Percentiles rank a stretch among this genome's conserved stretches.
These are phyloP conservation scores for Fraxinus sp. DNA, from an alignment of 305 asterid genomes.

Conservation along the genomic window DNA sequence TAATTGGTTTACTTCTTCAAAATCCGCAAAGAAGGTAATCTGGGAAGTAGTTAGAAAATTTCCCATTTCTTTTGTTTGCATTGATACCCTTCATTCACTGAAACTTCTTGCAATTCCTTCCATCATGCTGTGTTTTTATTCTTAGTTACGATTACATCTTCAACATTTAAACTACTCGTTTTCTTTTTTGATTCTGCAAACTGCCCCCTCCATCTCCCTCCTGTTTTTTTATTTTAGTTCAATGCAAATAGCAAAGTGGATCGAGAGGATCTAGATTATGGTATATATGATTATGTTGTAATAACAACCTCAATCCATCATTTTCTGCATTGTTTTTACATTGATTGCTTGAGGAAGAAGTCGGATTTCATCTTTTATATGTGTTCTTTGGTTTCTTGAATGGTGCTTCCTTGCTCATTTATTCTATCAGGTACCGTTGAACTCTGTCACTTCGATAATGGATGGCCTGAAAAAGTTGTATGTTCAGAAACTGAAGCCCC, in stretches of 20 bases:
- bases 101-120: neutral
- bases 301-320: neutral
- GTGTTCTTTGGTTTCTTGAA: conserved; percentile 17
- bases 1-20: conserved; percentile 82
- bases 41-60: conserved; percentile 10
- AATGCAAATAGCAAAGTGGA: neutral
- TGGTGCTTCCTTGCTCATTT: conserved; percentile 1
- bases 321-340: neutral
- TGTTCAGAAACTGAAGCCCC: conserved; percentile 79
- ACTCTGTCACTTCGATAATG: conserved; percentile 75
- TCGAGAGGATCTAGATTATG: neutral
- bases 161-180: neutral
- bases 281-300: neutral
- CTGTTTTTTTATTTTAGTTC: neutral
- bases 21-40: conserved; percentile 80
- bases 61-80: conserved; percentile 16
- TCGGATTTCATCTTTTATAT: neutral
- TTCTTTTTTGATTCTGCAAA: neutral
- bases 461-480: conserved; percentile 94
- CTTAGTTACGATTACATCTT: neutral
- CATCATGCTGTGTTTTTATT: neutral
- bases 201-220: neutral
- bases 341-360: neutral
- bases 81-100: neutral
- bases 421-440: conserved; percentile 55